These are phyloP conservation scores for Ogataea nitratoaversa DNA, from an alignment of 805 yeast species.

Conservation along the genomic window DNA sequence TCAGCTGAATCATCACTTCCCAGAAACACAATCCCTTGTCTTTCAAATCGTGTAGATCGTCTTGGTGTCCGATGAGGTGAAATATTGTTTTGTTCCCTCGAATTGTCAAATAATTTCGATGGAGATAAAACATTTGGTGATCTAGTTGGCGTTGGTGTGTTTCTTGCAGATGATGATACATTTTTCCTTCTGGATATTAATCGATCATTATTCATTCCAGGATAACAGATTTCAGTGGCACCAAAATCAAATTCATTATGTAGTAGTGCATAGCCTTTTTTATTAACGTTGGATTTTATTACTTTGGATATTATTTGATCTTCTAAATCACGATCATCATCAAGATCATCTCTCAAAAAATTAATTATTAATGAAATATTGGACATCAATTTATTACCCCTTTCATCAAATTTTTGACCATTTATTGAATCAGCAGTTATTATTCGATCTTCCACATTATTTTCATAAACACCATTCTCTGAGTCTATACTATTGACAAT, in stretches of 20 bases:
- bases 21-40: neutral
- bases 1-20: neutral
- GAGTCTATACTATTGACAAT: neutral
- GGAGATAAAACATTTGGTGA: neutral
- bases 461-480: constrained; percentile 2
- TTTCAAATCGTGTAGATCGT: neutral
- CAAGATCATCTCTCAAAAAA: constrained; percentile 65
- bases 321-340: constrained; percentile 58
- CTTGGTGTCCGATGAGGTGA: neutral
- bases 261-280: no score
- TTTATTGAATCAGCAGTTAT: constrained; percentile 4
- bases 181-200: neutral
- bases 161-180: neutral
- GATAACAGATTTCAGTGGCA: constrained; percentile 20
- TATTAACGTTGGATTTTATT: no score
- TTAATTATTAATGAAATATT: constrained; percentile 54
- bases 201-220: constrained; percentile 17
- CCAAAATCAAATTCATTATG: constrained; percentile 7
- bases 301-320: constrained; percentile 46
- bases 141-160: neutral
- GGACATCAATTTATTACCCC: constrained; percentile 33
- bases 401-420: constrained; percentile 19
- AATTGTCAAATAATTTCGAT: neutral
- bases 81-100: no score
- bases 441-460: constrained; percentile 1